These are phyloP conservation scores for Saccharomycopsis oosterbeekiorum DNA, from an alignment of 805 yeast genomes.

Conservation along the genomic window DNA sequence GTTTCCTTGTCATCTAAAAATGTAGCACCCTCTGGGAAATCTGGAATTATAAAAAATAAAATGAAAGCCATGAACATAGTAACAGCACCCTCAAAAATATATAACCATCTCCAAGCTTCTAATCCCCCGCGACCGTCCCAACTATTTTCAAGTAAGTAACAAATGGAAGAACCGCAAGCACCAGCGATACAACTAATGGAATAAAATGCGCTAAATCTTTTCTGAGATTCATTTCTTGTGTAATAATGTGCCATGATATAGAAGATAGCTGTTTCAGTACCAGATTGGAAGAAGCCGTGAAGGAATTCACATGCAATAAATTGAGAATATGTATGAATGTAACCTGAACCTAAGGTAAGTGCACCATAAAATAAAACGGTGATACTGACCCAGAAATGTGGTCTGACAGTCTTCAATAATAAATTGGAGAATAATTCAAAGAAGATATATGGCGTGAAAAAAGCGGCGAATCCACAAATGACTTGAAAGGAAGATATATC, in stretches of 20 bases:
- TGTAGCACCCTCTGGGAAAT: slow-evolving; percentile 37
- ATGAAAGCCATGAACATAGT: slow-evolving; percentile 25
- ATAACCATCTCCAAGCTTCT: slow-evolving; percentile 43
- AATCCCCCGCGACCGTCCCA: slow-evolving; percentile 29
- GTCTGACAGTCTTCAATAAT: slow-evolving; percentile 45
- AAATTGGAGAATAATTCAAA: slow-evolving; percentile 63
- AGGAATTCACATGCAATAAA: slow-evolving; percentile 53
- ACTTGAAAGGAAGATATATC: slow-evolving; percentile 48
- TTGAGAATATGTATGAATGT: slow-evolving; percentile 47
- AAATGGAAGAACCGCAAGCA: slow-evolving; percentile 66
- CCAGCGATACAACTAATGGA: slow-evolving; percentile 66
- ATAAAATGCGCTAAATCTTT: slow-evolving; percentile 54
- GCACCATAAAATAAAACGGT: slow-evolving; percentile 55
- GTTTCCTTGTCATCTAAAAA: slow-evolving; percentile 36
- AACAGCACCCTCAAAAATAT: slow-evolving; percentile 37
- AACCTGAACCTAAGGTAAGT: slow-evolving; percentile 56
- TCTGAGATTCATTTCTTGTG: slow-evolving; percentile 55
- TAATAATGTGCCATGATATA: slow-evolving; percentile 61
- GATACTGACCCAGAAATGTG: slow-evolving; percentile 52
- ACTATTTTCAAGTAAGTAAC: slow-evolving; percentile 44
- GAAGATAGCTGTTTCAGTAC: slow-evolving; percentile 68
- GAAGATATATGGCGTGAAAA: slow-evolving; percentile 58
- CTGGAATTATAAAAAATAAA: slow-evolving; percentile 36
- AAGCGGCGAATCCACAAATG: slow-evolving; percentile 55
- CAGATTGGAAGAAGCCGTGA: slow-evolving; percentile 60